Evolutionary conservation across 441 rosid species (phyloP), one percentile per base, ranked within the genome.

Genomic region (Populus hybrid): DNA sequence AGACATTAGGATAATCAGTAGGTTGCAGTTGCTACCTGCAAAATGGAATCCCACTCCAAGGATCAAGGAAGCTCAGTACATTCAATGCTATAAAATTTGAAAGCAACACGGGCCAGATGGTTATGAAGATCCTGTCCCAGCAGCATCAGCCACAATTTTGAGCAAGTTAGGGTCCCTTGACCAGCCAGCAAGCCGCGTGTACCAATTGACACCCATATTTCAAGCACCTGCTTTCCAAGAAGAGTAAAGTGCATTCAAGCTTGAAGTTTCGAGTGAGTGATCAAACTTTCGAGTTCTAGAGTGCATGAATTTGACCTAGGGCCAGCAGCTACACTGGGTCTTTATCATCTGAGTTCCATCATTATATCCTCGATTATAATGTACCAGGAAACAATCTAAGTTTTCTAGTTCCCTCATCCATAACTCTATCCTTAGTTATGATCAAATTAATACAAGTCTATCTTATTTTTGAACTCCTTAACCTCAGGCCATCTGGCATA

Each of bases 181-280:
- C 77, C 84, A 82, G 77, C 83, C 75, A 26, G 50, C 80, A 77
- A 75, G 75, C 73, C 82, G 82, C 78, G 83, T 81, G 86, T 85
- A 81, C 88, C 85, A 73, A 69, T 66, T 50, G 36, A 45, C 23
- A 70, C 45, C 24, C 78, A 23, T 59, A 21, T 50, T 73, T 67
- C 73, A 77, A 77, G 50, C 67, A 74, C 50, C 65, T 50, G 21
- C 61, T 59, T 64, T 73, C 18, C 65, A 12, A 36, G 69, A 70
- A 18, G 14, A 65, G 79, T 29, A 21, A 36, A 69, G 45, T 65
- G 7, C 29, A 23, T 35, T 26, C 59, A 64, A 38, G 61, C 3
- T 6, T 4, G 21, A 36, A 2, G 23, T 24, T 21, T 12, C 16
- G 74, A 23, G 10, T 24, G 4, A 10, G 75, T 10, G 31, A 70